phyloP scores from a whole-genome alignment of 106 monocot genomes.

The Acorus calamus region DNA sequence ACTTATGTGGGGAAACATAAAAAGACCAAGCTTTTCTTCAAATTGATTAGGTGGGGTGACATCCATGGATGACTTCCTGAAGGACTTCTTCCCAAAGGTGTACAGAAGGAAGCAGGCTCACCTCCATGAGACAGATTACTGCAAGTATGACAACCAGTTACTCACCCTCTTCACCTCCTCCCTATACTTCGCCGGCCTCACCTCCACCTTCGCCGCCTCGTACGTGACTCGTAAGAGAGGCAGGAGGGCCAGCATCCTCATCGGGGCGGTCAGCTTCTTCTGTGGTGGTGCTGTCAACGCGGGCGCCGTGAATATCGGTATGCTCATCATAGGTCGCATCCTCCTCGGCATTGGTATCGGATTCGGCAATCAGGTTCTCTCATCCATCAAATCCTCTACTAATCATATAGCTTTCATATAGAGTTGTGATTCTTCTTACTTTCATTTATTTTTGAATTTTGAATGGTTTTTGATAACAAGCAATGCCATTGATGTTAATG shows the following conservation, averaged over 20 bases:
- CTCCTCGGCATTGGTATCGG: conserved; percentile 53
- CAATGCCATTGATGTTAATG: too few relatives aligned
- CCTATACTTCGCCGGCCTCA: conserved; percentile 51
- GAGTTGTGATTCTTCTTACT: too few relatives aligned
- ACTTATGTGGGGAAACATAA: too few relatives aligned
- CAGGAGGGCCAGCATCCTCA: conserved; percentile 33
- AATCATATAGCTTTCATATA: too few relatives aligned
- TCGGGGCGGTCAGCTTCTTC: conserved; percentile 44
- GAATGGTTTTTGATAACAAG: too few relatives aligned
- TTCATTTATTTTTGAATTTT: too few relatives aligned
- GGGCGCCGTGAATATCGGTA: conserved; percentile 26
- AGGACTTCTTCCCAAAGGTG: conserved; percentile 42
- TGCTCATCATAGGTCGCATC: conserved; percentile 54
- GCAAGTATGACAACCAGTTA: conserved; percentile 51
- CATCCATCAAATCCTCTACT: too few relatives aligned
- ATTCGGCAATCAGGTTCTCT: conserved; percentile 37
- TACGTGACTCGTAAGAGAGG: conserved; percentile 43
- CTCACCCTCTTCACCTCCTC: conserved; percentile 67
- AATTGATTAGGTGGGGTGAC: conserved; percentile 47
- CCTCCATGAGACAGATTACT: conserved; percentile 49
- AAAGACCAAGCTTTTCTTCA: too few relatives aligned
- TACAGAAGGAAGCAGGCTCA: conserved; percentile 36
- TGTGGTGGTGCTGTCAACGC: conserved; percentile 38
- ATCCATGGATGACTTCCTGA: conserved; percentile 56
- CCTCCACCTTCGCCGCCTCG: conserved; percentile 47